Base-by-base conservation (phyloP, 2,329 filamentous ascomycete species). In the Apiospora arundinis region DNA sequence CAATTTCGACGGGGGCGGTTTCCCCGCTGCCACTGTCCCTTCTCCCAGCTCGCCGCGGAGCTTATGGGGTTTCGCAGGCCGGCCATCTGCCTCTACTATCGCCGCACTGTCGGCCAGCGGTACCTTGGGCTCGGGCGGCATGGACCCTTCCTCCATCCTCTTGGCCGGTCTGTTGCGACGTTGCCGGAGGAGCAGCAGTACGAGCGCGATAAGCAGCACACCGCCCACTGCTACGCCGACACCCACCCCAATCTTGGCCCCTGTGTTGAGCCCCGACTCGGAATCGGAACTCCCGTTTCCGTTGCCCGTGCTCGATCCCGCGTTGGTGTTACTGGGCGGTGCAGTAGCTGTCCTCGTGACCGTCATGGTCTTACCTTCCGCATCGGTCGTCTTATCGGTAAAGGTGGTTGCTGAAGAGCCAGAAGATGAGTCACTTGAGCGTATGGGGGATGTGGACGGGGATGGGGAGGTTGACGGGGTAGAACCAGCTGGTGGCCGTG, bases 161-260 rank as follows among this genome's bases (percentile, higher is more conserved):
- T 48, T 42, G n/a, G 48, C 49, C 44, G 12, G 67, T 70, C 63
- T 16, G 69, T 23, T 21, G 69, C 68, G 18, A 49, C 69, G 45
- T 18, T 28, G 56, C 8, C 56, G 56, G 32, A 63, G 63, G 4
- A 74, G 45, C 25, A 73, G 46, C 28, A 74, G 48, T 18, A 72
- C 42, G 28, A 45, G 25, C 40, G 73, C 77, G 21, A 74, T 70
- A 12, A 80, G 28, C 0, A 77, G 74, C 8, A 79, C 73, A 25
- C 74, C 75, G 46, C 74, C 80, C 8, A 81, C 70, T 6, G 76
- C 74, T 14, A 78, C 77, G 21, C 81, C 72, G 14, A 73, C 70
- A 6, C 75, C 75, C 11, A 75, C 70, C 3, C 74, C 74, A 1
- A 73, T 74, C 60, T 73, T 71, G n/a, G 71, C 74, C 11, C 72